Base-by-base conservation (phyloP, 306 rosid genomes). In the Myrica gale region DNA sequence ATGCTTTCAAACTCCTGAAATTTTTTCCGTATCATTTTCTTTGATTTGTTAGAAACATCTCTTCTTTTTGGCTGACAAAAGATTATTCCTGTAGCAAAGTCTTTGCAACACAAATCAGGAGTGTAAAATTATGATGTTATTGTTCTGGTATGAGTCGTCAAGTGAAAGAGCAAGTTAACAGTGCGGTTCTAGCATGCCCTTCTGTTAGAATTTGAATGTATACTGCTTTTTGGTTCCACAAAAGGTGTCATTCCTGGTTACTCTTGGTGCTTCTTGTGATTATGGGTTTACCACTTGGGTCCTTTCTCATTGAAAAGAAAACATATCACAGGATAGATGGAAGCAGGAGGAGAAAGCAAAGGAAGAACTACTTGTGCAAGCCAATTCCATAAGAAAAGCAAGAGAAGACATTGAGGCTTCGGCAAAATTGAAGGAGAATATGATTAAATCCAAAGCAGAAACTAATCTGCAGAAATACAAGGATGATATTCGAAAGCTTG, bases 271-370 rank as follows among this genome's bases (percentile, higher is more conserved):
- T 77, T 77, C 51, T 56, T 32, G 70, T 54, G 76, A 70, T 74
- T 75, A 58, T 85, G 77, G 73, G 81, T 74, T 80, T 82, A 70
- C 67, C 81, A 74, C 76, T 26, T 76, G 76, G 80, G 54, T 76
- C 76, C 79, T 75, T 88, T 87, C 91, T 89, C 80, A 93, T 83
- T 79, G 79, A 78, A 77, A 76, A 74, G 83, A 65, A 74, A 85
- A 84, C 77, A 58, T 81, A 78, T 87, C 81, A 71, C 97, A 95
- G 99, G 97, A 92, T 82, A 88, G 89, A 85, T 84, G 91, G 90
- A 74, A 82, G 51, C 88, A 87, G 61, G 96, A 86, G 77, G 78
- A 85, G 80, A 89, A 84, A 85, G 85, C 83, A 68, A 92, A 85
- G 74, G 92, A 86, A 60, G 97, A 89, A 76, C 82, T 89, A 73